Evolutionary conservation across 2,329 filamentous ascomycete species (phyloP).

Genomic region (Ceratocystis cubensis): DNA sequence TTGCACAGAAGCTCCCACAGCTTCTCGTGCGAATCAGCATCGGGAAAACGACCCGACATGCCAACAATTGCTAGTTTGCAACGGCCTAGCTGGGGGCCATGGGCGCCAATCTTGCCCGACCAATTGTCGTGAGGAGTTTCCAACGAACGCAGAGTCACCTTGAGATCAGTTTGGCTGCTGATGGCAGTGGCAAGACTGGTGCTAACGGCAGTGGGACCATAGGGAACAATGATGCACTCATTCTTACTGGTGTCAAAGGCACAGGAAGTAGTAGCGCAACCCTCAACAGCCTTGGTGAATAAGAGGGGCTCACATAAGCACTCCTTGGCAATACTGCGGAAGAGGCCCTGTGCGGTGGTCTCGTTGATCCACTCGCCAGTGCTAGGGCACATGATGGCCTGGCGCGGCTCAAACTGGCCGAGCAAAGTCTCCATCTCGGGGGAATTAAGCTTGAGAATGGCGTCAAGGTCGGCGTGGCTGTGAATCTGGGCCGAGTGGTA

Average conservation of each 20-base stretch:
- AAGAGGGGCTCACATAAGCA: slow-evolving; percentile 39
- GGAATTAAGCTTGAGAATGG: slow-evolving; percentile 35
- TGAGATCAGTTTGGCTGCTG: slow-evolving; percentile 32
- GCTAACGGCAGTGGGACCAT: slow-evolving; percentile 39
- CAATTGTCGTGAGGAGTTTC: slow-evolving; percentile 29
- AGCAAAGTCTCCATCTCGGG: slow-evolving; percentile 31
- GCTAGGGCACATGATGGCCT: slow-evolving; percentile 40
- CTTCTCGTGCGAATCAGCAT: slow-evolving; percentile 30
- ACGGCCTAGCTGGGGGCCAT: slow-evolving; percentile 34
- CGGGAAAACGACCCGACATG: slow-evolving; percentile 35
- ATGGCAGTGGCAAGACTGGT: slow-evolving; percentile 35
- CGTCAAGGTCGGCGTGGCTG: slow-evolving; percentile 32
- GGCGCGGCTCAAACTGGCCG: slow-evolving; percentile 33
- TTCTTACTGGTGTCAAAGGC: slow-evolving; percentile 28
- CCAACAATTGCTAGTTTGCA: slow-evolving; percentile 77
- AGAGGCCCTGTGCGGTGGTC: slow-evolving; percentile 32
- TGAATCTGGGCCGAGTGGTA: slow-evolving; percentile 47
- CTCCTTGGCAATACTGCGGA: slow-evolving; percentile 35
- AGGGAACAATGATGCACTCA: slow-evolving; percentile 37
- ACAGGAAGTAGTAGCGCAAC: slow-evolving; percentile 34
- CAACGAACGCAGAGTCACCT: slow-evolving; percentile 32
- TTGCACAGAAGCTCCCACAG: slow-evolving; percentile 55
- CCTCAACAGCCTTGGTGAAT: slow-evolving; percentile 38
- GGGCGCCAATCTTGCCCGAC: slow-evolving; percentile 33
- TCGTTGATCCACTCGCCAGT: slow-evolving; percentile 34